Percentiles rank a stretch among this genome's conserved stretches.
Evolutionary conservation across 345 rosid genomes (phyloP).

Genomic region (Melaleuca quinquenervia): DNA sequence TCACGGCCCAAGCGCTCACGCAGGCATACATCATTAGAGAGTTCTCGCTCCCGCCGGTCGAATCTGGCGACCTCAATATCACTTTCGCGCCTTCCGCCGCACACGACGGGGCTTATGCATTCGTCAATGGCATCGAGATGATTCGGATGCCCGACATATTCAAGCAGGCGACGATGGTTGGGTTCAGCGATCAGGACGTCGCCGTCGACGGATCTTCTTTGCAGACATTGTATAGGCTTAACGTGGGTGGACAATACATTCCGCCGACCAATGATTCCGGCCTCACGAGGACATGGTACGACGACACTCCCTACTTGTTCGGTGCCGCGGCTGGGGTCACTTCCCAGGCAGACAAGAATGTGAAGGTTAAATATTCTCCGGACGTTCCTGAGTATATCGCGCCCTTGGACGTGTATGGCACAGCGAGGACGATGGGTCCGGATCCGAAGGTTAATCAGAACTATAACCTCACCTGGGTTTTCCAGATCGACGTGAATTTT

Average conservation of each 20-base stretch:
- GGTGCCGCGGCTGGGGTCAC: constrained; percentile 30
- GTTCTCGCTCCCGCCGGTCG: constrained; percentile 18
- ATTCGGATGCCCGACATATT: constrained; percentile 28
- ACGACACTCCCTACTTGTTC: constrained; percentile 33
- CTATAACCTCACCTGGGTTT: constrained; percentile 55
- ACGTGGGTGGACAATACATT: constrained; percentile 43
- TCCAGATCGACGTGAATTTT: constrained; percentile 41
- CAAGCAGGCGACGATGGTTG: constrained; percentile 20
- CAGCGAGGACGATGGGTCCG: constrained; percentile 42
- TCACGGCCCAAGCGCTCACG: constrained; percentile 38
- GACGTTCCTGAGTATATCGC: constrained; percentile 17
- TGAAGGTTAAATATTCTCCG: constrained; percentile 8
- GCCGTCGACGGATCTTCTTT: constrained; percentile 7
- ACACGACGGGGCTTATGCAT: constrained; percentile 25
- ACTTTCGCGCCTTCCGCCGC: constrained; percentile 20
- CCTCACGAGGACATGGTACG: constrained; percentile 43
- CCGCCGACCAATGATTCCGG: constrained; percentile 28
- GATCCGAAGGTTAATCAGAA: constrained; percentile 10
- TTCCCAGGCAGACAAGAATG: not conserved
- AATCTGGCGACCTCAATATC: constrained; percentile 15
- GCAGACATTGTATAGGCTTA: constrained; percentile 46
- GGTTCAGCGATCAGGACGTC: constrained; percentile 13
- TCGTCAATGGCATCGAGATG: constrained; percentile 58
- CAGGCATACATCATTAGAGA: constrained; percentile 35
- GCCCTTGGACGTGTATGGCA: constrained; percentile 28